Conservation (phyloP, 2,329 filamentous ascomycete species). For the Trichoderma koningiopsis region DNA sequence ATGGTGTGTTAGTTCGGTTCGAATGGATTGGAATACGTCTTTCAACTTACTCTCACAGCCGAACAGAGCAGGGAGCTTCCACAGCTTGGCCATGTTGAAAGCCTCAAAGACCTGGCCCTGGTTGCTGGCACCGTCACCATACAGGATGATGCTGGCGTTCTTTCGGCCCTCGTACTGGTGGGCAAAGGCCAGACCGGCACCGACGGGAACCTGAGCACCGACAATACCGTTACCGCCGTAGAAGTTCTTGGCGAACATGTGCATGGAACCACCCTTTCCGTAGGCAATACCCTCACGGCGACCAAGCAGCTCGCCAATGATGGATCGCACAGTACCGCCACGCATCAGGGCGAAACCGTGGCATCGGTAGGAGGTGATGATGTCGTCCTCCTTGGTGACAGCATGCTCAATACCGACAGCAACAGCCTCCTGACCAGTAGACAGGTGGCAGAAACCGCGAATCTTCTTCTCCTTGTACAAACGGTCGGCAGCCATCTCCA, state of each 20-base stretch:
- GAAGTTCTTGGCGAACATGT: conserved; percentile 99
- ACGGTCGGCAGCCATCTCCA: conserved; percentile 99
- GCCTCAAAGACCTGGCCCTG: conserved; percentile 99
- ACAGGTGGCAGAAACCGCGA: conserved; percentile 98
- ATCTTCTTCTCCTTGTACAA: conserved; percentile 99
- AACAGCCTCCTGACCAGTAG: conserved; percentile 96
- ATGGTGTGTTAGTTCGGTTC: not conserved
- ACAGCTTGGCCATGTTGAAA: conserved; percentile 99
- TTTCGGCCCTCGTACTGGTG: conserved; percentile 90
- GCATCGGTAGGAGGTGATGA: conserved; percentile 98
- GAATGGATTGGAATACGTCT: not conserved
- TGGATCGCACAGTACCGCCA: conserved; percentile 83
- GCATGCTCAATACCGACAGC: conserved; percentile 96
- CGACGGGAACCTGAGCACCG: conserved; percentile 96
- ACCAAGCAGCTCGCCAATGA: conserved; percentile 94
- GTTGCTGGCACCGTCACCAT: conserved; percentile 98
- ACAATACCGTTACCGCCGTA: conserved; percentile 99
- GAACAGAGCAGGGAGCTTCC: conserved; percentile 94
- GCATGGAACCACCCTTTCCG: conserved; percentile 99
- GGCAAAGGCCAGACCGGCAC: conserved; percentile 93
- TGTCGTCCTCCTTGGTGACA: conserved; percentile 84
- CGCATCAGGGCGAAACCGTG: conserved; percentile 99
- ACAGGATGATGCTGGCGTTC: conserved; percentile 85
- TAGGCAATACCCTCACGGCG: conserved; percentile 95
- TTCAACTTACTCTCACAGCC: conserved; percentile 87